These are phyloP conservation scores for Monosporascus sp. DNA, from an alignment of 2,329 filamentous ascomycete genomes.

Conservation along the genomic window DNA sequence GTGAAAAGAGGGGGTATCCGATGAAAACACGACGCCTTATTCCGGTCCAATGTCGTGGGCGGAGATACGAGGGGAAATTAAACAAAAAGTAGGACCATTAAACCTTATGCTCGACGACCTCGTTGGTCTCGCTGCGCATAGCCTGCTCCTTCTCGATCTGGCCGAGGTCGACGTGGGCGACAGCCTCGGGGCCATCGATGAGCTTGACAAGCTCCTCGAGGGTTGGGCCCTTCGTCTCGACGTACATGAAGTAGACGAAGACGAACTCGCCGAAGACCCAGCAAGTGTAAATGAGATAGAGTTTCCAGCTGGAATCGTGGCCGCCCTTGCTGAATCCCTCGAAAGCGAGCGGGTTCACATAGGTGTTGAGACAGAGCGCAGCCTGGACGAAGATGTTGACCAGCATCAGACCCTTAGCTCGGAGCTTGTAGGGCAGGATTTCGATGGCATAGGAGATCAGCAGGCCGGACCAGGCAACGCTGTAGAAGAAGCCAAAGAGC, in stretches of 20 bases:
- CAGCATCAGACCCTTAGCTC: constrained; percentile 49
- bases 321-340: constrained; percentile 36
- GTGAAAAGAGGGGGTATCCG: neutral
- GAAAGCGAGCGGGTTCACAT: constrained; percentile 51
- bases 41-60: neutral
- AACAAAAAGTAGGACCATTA: constrained; percentile 4
- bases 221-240: constrained; percentile 60
- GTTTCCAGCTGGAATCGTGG: constrained; percentile 41
- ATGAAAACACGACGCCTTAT: neutral
- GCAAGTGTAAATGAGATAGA: constrained; percentile 53
- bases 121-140: constrained; percentile 17
- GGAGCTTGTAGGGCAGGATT: constrained; percentile 45
- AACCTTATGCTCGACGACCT: constrained; percentile 21
- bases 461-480: constrained; percentile 52
- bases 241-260: constrained; percentile 51
- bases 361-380: constrained; percentile 48
- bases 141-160: constrained; percentile 39
- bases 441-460: constrained; percentile 50
- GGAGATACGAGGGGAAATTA: neutral
- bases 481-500: constrained; percentile 47
- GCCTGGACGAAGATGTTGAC: constrained; percentile 53
- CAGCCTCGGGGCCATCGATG: constrained; percentile 58
- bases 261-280: constrained; percentile 52
- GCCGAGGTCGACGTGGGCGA: constrained; percentile 40
- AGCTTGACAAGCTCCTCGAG: constrained; percentile 63